These are phyloP conservation scores for Aspergillus chevalieri DNA, from an alignment of 2,329 filamentous ascomycete genomes.

Conservation along the genomic window DNA sequence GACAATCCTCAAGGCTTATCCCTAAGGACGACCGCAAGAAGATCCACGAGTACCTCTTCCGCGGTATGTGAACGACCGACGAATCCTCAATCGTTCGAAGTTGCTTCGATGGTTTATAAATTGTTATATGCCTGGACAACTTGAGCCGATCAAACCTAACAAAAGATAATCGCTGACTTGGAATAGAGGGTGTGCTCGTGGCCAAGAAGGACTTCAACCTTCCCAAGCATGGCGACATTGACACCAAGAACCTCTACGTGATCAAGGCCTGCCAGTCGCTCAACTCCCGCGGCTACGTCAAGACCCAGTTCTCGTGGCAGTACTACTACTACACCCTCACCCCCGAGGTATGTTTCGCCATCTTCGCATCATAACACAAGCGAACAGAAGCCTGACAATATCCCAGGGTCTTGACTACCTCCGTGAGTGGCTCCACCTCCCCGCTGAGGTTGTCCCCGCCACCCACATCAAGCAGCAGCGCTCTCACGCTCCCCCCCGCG, in stretches of 20 bases:
- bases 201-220: slow-evolving; percentile 99
- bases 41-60: slow-evolving; percentile 99
- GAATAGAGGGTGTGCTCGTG: slow-evolving; percentile 72
- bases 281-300: slow-evolving; percentile 95
- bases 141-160: slow-evolving; percentile 8
- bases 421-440: slow-evolving; percentile 99
- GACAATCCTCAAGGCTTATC: slow-evolving; percentile 67
- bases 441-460: slow-evolving; percentile 97
- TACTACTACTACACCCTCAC: slow-evolving; percentile 99
- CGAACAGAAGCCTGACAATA: slow-evolving; percentile 2
- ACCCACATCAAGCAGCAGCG: slow-evolving; percentile 99
- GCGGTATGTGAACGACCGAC: slow-evolving; percentile 51
- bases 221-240: slow-evolving; percentile 94
- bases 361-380: neutral
- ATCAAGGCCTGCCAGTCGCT: slow-evolving; percentile 99
- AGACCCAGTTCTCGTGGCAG: slow-evolving; percentile 99
- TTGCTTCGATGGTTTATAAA: neutral
- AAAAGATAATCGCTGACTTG: slow-evolving; percentile 13
- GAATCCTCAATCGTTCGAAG: neutral
- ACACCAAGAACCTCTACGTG: slow-evolving; percentile 99
- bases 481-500: slow-evolving; percentile 93
- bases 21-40: slow-evolving; percentile 99
- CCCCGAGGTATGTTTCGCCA: slow-evolving; percentile 54
- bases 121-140: neutral
- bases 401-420: slow-evolving; percentile 93